These are phyloP conservation scores for Lactifluus piperatus DNA, from an alignment of 768 basidiomycete genomes.

Conservation along the genomic window DNA sequence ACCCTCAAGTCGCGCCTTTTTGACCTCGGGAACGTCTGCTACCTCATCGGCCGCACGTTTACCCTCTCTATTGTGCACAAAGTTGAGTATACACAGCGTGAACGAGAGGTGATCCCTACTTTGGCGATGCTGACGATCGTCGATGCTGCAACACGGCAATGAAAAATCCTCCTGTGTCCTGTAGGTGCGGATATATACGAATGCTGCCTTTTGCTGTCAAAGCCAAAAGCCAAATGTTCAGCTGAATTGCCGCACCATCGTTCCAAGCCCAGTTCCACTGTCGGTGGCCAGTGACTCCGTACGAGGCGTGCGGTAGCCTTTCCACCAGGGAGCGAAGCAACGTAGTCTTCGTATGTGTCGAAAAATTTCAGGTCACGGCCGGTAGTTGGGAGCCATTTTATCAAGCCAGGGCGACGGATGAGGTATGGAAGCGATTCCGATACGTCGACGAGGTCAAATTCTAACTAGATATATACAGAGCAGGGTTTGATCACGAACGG, in stretches of 20 bases:
- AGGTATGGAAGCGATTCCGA: conserved; percentile 65
- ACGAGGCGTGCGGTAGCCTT: conserved; percentile 53
- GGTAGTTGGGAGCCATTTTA: conserved; percentile 67
- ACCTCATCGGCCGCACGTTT: conserved; percentile 45
- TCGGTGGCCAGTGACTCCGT: conserved; percentile 73
- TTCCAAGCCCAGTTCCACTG: conserved; percentile 48
- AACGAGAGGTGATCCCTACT: not conserved
- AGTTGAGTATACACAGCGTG: not conserved
- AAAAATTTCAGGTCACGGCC: conserved; percentile 44
- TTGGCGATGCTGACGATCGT: conserved; percentile 10
- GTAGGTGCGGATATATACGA: conserved; percentile 89
- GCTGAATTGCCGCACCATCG: conserved; percentile 50
- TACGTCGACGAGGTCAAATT: conserved; percentile 74
- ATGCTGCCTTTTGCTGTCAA: conserved; percentile 39
- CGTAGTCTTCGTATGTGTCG: conserved; percentile 53
- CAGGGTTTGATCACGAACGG: not conserved
- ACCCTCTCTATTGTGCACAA: conserved; percentile 28
- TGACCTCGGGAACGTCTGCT: conserved; percentile 38
- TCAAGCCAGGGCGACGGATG: conserved; percentile 65
- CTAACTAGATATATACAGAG: conserved; percentile 27
- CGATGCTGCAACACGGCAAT: conserved; percentile 77
- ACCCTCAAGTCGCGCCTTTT: conserved; percentile 39
- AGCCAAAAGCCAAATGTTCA: not conserved
- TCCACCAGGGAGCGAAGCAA: conserved; percentile 40
- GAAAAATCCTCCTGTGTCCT: conserved; percentile 97